Base-by-base conservation (phyloP, 192 early-diverging fungal genomes). In the Coemansia brasiliensis region DNA sequence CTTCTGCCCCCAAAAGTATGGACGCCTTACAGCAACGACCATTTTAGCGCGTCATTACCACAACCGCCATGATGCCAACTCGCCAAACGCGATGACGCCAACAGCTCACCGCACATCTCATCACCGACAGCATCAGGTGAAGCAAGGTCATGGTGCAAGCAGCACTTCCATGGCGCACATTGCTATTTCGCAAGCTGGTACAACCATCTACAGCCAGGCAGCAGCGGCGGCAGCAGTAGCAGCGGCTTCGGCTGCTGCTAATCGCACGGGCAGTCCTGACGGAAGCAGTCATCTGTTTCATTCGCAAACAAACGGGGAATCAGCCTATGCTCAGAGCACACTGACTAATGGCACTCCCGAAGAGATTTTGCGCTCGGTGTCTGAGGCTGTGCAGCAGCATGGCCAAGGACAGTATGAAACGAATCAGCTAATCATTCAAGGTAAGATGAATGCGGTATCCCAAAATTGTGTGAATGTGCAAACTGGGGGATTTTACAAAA, bases 21-120 rank as follows among this genome's bases (percentile, higher is more conserved):
- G 76, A 22, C 69, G 69, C 3, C 65, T 79, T 22, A 79, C 76
- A 8, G 76, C 76, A 9, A 79, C 76, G 4, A 79, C 76, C 15
- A 79, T 79, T 25, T 39, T 79, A 53, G 70, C 69, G 26, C 65
- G 76, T 11, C 76, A 79, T 38, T 79, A 72, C 59, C 65, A 72
- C 55, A 79, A 67, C 61, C 42, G 66, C 21, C 76, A 79, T 29
- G 76, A 69, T 35, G 57, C 42, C 1, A 69, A 50, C n/a, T 59
- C 74, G 20, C 65, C 67, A 15, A 44, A 24, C 6, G 40, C 48
- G 25, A 37, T 46, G 18, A 62, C 60, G 35, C 55, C 59, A 17
- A 63, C 66, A 0, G 54, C 72, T 2, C 52, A 61, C 22, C 67
- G 57, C 38, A 51, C 49, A 32, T 32, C 49, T 26, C 42, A 43